Conservation (phyloP, 352 stramenopile species). For the Globisporangium nunn region DNA sequence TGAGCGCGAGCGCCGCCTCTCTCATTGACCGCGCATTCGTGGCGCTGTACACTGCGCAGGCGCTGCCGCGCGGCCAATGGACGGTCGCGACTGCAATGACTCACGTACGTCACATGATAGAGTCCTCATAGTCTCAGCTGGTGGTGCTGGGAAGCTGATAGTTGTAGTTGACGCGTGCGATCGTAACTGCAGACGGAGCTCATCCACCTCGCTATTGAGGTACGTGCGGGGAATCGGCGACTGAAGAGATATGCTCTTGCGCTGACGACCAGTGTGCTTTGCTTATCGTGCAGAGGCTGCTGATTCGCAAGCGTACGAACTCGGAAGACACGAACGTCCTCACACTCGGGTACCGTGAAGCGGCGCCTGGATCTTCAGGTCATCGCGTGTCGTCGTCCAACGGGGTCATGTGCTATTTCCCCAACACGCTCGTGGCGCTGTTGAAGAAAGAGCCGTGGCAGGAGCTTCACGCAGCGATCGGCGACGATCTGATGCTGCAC, state of each 20-base stretch:
- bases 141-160: background rate
- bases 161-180: background rate
- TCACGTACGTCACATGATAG: slow-evolving; percentile 16
- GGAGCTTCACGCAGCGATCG: slow-evolving; percentile 42
- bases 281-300: slow-evolving; percentile 18
- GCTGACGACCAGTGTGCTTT: background rate
- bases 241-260: too few relatives aligned
- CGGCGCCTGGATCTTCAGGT: slow-evolving; percentile 26
- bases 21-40: slow-evolving; percentile 38
- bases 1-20: slow-evolving; percentile 16
- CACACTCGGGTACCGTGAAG: slow-evolving; percentile 59
- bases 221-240: background rate
- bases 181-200: slow-evolving; percentile 24
- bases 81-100: slow-evolving; percentile 20
- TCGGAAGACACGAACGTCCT: slow-evolving; percentile 54
- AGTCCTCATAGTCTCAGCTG: background rate
- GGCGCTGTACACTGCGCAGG: slow-evolving; percentile 12
- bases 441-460: slow-evolving; percentile 53
- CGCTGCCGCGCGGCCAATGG: slow-evolving; percentile 27
- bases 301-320: slow-evolving; percentile 31
- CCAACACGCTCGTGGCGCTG: slow-evolving; percentile 59
- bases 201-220: slow-evolving; percentile 42
- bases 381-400: slow-evolving; percentile 54
- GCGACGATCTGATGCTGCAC: slow-evolving; percentile 60
- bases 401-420: slow-evolving; percentile 60